Conservation (phyloP, 116 monocot species). For the Cymodocea nodosa region DNA sequence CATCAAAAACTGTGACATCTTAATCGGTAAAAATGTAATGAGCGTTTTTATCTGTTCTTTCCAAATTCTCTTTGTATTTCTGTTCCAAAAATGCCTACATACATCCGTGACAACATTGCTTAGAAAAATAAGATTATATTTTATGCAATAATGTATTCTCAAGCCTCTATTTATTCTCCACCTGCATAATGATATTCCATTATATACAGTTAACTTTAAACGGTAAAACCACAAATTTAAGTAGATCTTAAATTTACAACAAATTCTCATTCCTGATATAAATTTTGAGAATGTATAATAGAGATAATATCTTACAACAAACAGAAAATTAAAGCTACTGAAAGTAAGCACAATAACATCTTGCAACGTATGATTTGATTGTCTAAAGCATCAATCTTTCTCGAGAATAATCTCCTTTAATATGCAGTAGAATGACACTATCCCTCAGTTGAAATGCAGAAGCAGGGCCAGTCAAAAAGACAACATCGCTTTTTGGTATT, state of each 20-base stretch:
- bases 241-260: too few relatives aligned
- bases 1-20: slow-evolving; percentile 79
- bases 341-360: neutral
- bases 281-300: neutral
- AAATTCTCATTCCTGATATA: neutral
- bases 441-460: too few relatives aligned
- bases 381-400: slow-evolving; percentile 86
- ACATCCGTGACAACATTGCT: neutral
- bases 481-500: too few relatives aligned
- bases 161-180: neutral
- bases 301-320: neutral
- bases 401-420: slow-evolving; percentile 80
- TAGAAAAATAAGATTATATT: neutral
- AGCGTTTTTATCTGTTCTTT: slow-evolving; percentile 18
- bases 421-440: slow-evolving; percentile 31
- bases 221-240: neutral
- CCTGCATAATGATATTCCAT: neutral
- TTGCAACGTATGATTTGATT: slow-evolving; percentile 86
- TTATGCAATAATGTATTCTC: too few relatives aligned
- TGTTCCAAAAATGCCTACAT: slow-evolving; percentile 57
- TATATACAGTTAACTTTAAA: neutral
- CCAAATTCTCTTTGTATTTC: slow-evolving; percentile 26
- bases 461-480: too few relatives aligned
- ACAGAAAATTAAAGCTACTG: neutral
- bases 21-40: slow-evolving; percentile 85